Evolutionary conservation across 306 rosid species (phyloP).

Genomic region (Inga leiocalycina): DNA sequence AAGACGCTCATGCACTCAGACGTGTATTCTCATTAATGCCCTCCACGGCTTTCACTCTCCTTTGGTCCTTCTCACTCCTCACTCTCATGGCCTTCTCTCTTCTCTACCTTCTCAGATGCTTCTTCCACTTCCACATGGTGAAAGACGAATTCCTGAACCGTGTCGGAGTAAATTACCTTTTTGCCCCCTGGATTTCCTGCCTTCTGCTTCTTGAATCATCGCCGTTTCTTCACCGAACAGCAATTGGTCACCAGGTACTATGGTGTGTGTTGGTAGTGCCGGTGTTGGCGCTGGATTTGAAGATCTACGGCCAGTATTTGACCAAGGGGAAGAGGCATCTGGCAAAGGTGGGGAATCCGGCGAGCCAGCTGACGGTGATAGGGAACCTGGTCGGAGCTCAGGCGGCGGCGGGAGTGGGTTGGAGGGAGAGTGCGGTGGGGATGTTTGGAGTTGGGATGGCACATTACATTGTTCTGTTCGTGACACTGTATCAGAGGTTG

Average conservation of each 20-base stretch:
- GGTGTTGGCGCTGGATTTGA: conserved; percentile 50
- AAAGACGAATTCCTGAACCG: conserved; percentile 51
- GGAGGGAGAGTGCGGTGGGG: conserved; percentile 56
- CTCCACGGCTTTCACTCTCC: conserved; percentile 37
- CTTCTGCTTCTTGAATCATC: conserved; percentile 54
- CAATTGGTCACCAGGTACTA: conserved; percentile 31
- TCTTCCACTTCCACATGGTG: conserved; percentile 45
- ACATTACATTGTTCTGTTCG: conserved; percentile 58
- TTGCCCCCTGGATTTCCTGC: conserved; percentile 63
- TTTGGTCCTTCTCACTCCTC: conserved; percentile 50
- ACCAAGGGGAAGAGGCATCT: conserved; percentile 49
- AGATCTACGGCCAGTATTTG: conserved; percentile 63
- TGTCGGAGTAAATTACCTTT: conserved; percentile 53
- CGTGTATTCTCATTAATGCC: conserved; percentile 45
- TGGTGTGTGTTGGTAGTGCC: conserved; percentile 54
- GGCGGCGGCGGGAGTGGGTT: conserved; percentile 54
- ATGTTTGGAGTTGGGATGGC: conserved; percentile 44
- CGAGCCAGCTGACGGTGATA: conserved; percentile 57
- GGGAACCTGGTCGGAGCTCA: conserved; percentile 58
- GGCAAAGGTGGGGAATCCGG: conserved; percentile 52
- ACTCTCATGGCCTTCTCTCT: conserved; percentile 41
- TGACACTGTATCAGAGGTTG: conserved; percentile 60
- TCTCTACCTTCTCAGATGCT: conserved; percentile 51
- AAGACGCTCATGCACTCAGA: conserved; percentile 36
- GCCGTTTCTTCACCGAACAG: conserved; percentile 35